phyloP scores from a whole-genome alignment of 2,329 filamentous ascomycete species.

The Tolypocladium endophyticum region DNA sequence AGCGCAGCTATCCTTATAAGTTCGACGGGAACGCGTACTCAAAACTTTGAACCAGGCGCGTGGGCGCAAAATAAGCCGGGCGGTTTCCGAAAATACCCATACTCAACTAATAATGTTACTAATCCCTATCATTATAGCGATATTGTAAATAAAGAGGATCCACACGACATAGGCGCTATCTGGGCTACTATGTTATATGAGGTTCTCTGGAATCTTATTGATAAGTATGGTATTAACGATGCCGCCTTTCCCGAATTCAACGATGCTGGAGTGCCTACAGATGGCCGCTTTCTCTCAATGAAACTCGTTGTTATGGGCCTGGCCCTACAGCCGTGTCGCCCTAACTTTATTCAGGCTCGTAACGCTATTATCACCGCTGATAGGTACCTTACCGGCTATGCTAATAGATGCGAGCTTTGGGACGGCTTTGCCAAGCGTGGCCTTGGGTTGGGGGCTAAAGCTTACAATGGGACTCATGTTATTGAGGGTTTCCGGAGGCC shows the following conservation, averaged over 20 bases:
- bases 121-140: conserved; percentile 41
- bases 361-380: conserved; percentile 48
- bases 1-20: conserved; percentile 39
- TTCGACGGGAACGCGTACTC: conserved; percentile 30
- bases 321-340: conserved; percentile 45
- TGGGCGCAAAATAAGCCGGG: conserved; percentile 33
- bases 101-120: conserved; percentile 37
- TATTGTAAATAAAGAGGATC: conserved; percentile 22
- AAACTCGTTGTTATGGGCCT: conserved; percentile 42
- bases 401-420: conserved; percentile 42
- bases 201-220: conserved; percentile 46
- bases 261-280: conserved; percentile 33
- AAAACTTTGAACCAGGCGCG: conserved; percentile 36
- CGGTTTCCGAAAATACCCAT: conserved; percentile 39
- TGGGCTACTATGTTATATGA: conserved; percentile 46
- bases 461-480: too few species aligned
- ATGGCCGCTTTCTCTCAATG: conserved; percentile 40
- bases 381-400: conserved; percentile 35
- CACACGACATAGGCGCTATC: conserved; percentile 40
- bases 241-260: conserved; percentile 28
- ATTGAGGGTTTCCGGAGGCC: too few species aligned
- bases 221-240: conserved; percentile 41
- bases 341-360: conserved; percentile 40
- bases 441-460: conserved; percentile 29
- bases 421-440: conserved; percentile 45